phyloP scores from a whole-genome alignment of 169 alveolate genomes.

The Sarcocystis neurona region DNA sequence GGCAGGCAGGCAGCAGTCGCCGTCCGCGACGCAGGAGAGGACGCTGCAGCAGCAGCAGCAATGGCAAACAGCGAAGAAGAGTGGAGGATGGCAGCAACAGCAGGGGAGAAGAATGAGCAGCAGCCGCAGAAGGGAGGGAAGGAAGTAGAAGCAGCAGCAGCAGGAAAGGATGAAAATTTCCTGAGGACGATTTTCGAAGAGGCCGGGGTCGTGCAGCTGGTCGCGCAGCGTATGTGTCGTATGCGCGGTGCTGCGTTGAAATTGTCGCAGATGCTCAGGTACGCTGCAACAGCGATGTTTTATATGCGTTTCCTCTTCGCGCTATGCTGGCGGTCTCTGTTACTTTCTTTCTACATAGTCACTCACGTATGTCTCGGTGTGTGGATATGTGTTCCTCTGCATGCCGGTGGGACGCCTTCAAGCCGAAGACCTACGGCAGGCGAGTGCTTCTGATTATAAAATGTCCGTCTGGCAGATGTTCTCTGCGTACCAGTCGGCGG shows the following conservation, averaged over 20 bases:
- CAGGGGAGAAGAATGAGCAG: not conserved
- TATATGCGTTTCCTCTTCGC: too few species aligned
- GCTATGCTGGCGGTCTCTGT: too few species aligned
- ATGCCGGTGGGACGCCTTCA: too few species aligned
- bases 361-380: too few species aligned
- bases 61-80: not conserved
- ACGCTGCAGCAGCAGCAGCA: not conserved
- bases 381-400: too few species aligned
- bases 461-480: too few species aligned
- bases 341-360: too few species aligned
- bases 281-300: not conserved
- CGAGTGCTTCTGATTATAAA: too few species aligned
- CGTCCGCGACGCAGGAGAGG: too few species aligned
- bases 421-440: too few species aligned
- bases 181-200: not conserved
- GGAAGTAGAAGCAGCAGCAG: not conserved
- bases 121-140: not conserved
- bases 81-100: not conserved
- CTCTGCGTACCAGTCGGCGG: too few species aligned
- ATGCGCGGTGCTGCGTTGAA: constrained; percentile 91
- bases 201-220: constrained; percentile 72
- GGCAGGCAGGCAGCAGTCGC: too few species aligned
- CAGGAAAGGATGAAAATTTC: not conserved
- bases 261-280: constrained; percentile 77
- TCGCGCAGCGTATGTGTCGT: constrained; percentile 78